These are phyloP conservation scores for Lablab purpureus DNA, from an alignment of 306 rosid species.

Conservation along the genomic window DNA sequence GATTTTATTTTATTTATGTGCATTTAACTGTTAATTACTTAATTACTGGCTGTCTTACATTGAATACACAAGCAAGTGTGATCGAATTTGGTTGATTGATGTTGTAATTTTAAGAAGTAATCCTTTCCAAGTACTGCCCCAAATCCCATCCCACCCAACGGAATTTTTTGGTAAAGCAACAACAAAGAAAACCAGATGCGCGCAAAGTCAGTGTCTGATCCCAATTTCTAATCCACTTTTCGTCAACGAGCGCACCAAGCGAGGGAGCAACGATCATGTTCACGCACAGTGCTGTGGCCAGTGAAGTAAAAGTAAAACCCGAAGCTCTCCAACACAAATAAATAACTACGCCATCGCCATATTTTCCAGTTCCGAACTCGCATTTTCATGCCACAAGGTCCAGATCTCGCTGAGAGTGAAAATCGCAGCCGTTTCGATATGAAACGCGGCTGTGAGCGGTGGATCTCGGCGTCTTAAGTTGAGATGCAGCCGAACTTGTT, in stretches of 20 bases:
- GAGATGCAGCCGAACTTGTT: slow-evolving; percentile 97
- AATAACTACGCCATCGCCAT: neutral
- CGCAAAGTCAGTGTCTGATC: slow-evolving; percentile 25
- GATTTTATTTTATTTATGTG: neutral
- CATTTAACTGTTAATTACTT: neutral
- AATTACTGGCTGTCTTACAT: neutral
- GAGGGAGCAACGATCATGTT: slow-evolving; percentile 29
- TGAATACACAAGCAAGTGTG: neutral
- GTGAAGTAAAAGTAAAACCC: slow-evolving; percentile 22
- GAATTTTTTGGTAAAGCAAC: slow-evolving; percentile 7
- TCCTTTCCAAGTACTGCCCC: neutral
- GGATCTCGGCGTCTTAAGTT: slow-evolving; percentile 63
- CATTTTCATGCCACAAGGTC: neutral
- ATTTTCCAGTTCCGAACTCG: neutral
- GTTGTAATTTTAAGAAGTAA: neutral
- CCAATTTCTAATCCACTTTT: slow-evolving; percentile 22
- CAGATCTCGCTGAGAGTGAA: slow-evolving; percentile 36
- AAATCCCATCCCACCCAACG: neutral
- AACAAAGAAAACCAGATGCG: slow-evolving; percentile 25
- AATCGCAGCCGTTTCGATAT: slow-evolving; percentile 17
- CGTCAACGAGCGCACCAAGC: slow-evolving; percentile 33
- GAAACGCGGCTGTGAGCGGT: slow-evolving; percentile 38
- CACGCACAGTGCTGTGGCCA: slow-evolving; percentile 39
- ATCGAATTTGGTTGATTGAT: neutral
- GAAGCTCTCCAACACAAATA: slow-evolving; percentile 18